Evolutionary conservation across 139 green algal genomes (phyloP), one percentile per base, ranked within the genome.

Genomic region (Yamagishiella unicocca): DNA sequence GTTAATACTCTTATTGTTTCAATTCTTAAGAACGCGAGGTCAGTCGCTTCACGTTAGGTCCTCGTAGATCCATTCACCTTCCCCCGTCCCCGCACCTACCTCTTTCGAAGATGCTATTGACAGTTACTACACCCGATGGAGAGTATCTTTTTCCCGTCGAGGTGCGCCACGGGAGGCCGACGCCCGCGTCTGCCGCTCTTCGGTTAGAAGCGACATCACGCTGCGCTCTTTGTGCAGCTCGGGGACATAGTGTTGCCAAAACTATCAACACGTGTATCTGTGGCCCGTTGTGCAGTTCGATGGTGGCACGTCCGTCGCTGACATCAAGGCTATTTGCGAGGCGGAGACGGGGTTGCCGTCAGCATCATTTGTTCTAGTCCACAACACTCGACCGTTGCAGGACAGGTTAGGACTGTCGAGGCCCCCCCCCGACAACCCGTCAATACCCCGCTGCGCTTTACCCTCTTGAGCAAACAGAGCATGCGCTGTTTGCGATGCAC

Each of bases 241-340:
- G n/a, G n/a, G n/a, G n/a, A n/a, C n/a, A n/a, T n/a, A n/a, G n/a
- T n/a, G n/a, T n/a, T n/a, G n/a, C n/a, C n/a, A n/a, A n/a, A n/a
- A n/a, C n/a, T n/a, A n/a, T n/a, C n/a, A n/a, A n/a, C n/a, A n/a
- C n/a, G n/a, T n/a, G n/a, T 68, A 35, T 6, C 19, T 68, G 9
- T 72, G 29, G 43, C 33, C 3, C 71, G 72, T 27, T 46, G 22
- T 24, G 1, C 19, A 97, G 95, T 76, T 98, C 9, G 95, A 97
- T 78, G 83, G 19, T 0, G 66, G 82, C 19, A 93, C 93, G 31
- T 54, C 71, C 0, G 45, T 98, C 9, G 88, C 87, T 0, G 96
- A 94, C 0, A 84, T 98, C 10, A 96, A 96, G 83, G 94, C 93
- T 9, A 96, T 98, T 21, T 68, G 97, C n/a, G 95, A 98, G 78